Evolutionary conservation across 2,329 filamentous ascomycete species (phyloP).

Genomic region (Aspergillus floridensis): DNA sequence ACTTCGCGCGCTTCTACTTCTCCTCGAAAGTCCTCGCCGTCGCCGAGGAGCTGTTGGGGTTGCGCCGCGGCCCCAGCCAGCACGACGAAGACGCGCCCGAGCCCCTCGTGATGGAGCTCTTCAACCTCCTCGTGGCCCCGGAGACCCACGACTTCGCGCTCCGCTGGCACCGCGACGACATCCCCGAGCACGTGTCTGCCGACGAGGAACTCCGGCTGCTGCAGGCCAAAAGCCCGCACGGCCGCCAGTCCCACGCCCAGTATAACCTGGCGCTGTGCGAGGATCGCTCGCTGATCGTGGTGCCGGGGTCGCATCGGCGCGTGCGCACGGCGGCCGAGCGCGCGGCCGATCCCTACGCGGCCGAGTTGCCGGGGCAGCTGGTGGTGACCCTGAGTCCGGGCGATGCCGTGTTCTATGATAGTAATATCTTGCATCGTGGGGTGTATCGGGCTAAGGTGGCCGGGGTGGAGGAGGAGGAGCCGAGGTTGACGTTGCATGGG

Average conservation of each 20-base stretch:
- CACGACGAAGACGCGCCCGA: conserved; percentile 47
- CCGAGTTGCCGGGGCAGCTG: conserved; percentile 60
- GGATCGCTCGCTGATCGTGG: conserved; percentile 70
- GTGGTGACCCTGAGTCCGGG: conserved; percentile 67
- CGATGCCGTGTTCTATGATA: conserved; percentile 85
- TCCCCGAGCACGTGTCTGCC: conserved; percentile 61
- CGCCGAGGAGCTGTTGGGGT: conserved; percentile 62
- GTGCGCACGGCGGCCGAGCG: conserved; percentile 70
- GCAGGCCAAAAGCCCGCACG: conserved; percentile 43
- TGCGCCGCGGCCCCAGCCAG: conserved; percentile 28
- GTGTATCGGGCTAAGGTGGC: conserved; percentile 41
- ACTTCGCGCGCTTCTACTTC: conserved; percentile 72
- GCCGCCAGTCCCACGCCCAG: conserved; percentile 68
- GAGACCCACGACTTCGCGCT: conserved; percentile 66
- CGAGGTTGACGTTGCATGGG: conserved; percentile 44
- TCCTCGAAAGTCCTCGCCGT: conserved; percentile 60
- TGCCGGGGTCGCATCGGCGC: conserved; percentile 72
- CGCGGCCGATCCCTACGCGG: conserved; percentile 63
- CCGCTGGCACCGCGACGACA: conserved; percentile 83
- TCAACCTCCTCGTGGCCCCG: conserved; percentile 79
- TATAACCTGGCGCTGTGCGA: conserved; percentile 82
- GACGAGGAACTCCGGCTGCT: conserved; percentile 67
- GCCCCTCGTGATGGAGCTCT: conserved; percentile 78
- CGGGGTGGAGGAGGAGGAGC: conserved; percentile 32
- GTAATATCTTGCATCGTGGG: conserved; percentile 68